phyloP scores from a whole-genome alignment of 208 protist genomes.

The Leishmania mexicana region DNA sequence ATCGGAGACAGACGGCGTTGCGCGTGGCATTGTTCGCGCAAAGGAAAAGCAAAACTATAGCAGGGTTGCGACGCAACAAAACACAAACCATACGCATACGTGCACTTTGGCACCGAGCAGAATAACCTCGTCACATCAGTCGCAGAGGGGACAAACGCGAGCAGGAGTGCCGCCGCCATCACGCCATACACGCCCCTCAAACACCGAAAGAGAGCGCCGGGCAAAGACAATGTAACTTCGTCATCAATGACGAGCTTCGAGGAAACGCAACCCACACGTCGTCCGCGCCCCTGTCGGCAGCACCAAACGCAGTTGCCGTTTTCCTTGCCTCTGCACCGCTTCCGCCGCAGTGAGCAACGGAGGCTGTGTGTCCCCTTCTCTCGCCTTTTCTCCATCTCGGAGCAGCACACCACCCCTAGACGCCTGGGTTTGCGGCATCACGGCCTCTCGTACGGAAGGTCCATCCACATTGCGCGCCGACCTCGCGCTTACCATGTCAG shows the following conservation, averaged over 20 bases:
- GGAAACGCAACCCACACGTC: background rate
- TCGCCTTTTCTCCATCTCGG: background rate
- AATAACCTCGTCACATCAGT: background rate
- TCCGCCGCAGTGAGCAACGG: background rate
- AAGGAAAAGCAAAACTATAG: no score
- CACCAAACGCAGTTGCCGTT: background rate
- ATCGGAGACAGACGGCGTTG: background rate
- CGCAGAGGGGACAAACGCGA: background rate
- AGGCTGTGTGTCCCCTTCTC: background rate
- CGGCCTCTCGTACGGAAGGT: background rate
- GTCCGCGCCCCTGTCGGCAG: background rate
- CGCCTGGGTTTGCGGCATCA: background rate
- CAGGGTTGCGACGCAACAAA: background rate
- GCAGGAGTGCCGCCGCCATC: background rate
- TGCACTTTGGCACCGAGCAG: background rate
- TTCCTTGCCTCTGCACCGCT: background rate
- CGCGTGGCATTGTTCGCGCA: background rate
- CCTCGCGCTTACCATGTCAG: background rate
- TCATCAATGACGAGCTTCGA: background rate
- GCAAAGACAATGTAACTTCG: background rate
- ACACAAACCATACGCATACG: no score
- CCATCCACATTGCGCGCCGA: background rate
- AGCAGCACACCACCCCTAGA: background rate
- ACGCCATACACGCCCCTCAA: no score
- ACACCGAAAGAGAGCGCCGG: background rate